Conservation (phyloP, 2,329 filamentous ascomycete genomes). For the Sclerotinia trifoliorum region DNA sequence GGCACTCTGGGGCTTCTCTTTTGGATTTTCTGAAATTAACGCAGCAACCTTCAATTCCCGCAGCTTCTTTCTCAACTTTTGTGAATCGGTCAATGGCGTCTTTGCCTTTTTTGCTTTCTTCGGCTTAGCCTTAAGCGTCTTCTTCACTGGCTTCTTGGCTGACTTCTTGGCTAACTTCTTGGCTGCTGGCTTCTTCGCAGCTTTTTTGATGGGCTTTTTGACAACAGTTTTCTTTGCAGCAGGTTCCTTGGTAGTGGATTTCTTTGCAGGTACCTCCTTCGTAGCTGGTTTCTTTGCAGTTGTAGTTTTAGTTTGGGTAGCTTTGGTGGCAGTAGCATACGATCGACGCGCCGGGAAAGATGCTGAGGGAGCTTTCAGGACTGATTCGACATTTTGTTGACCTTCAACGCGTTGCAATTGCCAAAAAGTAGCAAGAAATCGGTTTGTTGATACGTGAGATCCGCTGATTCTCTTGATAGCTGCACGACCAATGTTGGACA, state of each 20-base stretch:
- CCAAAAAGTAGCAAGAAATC: constrained; percentile 31
- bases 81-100: constrained; percentile 29
- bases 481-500: constrained; percentile 39
- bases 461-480: constrained; percentile 35
- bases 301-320: constrained; percentile 21
- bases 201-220: constrained; percentile 23
- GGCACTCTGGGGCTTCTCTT: constrained; percentile 12
- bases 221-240: constrained; percentile 29
- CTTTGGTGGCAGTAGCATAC: constrained; percentile 36
- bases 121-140: constrained; percentile 34
- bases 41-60: neutral
- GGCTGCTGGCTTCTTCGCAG: constrained; percentile 9
- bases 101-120: constrained; percentile 29
- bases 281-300: constrained; percentile 23
- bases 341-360: constrained; percentile 23
- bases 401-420: constrained; percentile 34
- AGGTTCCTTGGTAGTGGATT: constrained; percentile 10
- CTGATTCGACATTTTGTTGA: constrained; percentile 25
- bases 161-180: constrained; percentile 25
- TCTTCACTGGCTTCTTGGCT: constrained; percentile 31
- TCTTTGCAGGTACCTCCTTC: constrained; percentile 18
- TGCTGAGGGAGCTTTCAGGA: constrained; percentile 24
- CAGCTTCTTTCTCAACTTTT: constrained; percentile 5
- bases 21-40: constrained; percentile 9
- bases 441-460: constrained; percentile 33